phyloP scores from a whole-genome alignment of 345 rosid species.

The Jatropha curcas region DNA sequence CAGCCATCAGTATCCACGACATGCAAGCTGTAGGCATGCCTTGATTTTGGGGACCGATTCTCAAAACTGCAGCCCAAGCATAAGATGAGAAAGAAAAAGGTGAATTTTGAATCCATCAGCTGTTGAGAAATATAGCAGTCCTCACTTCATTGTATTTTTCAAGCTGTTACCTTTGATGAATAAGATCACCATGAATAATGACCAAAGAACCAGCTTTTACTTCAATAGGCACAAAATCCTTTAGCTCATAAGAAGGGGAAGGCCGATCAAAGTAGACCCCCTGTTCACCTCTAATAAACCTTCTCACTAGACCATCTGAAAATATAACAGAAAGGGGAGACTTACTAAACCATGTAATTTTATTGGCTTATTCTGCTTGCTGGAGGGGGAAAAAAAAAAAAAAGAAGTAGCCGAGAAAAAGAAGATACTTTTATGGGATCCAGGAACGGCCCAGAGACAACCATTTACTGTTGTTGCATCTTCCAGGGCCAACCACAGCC shows the following conservation, averaged over 20 bases:
- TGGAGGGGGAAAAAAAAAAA: background rate
- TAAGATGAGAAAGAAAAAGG: conserved; percentile 12
- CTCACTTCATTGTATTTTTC: background rate
- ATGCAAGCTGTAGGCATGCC: conserved; percentile 96
- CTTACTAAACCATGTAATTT: background rate
- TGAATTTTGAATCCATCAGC: background rate
- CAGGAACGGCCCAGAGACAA: conserved; percentile 98
- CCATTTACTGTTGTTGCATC: conserved; percentile 81
- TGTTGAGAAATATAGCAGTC: background rate
- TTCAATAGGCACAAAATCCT: conserved; percentile 82
- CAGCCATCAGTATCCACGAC: conserved; percentile 89
- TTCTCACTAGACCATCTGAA: conserved; percentile 87
- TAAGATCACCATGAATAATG: conserved; percentile 83
- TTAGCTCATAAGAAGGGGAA: conserved; percentile 72
- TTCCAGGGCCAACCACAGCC: conserved; percentile 96
- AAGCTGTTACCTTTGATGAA: conserved; percentile 76
- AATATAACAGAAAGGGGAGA: conserved; percentile 10
- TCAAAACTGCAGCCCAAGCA: conserved; percentile 55
- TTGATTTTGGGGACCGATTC: conserved; percentile 71
- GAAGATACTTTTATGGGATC: conserved; percentile 77
- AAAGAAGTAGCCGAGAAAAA: background rate
- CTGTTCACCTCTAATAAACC: conserved; percentile 72
- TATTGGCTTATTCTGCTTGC: background rate
- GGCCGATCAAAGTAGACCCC: conserved; percentile 80
- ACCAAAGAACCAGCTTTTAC: conserved; percentile 92